phyloP scores from a whole-genome alignment of 2,329 filamentous ascomycete species.

The Botrytis aclada region DNA sequence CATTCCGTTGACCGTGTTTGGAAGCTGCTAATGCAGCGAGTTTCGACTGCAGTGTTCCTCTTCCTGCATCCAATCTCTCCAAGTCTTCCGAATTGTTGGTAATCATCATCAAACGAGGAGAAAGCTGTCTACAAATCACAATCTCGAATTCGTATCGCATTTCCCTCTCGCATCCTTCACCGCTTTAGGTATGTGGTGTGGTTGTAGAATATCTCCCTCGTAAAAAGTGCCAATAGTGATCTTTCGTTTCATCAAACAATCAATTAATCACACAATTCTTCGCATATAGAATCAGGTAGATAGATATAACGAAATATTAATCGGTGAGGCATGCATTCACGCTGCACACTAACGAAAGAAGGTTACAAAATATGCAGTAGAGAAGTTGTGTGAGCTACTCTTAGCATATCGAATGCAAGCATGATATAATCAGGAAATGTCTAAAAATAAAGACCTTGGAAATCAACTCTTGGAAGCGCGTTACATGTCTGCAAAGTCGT shows the following conservation, averaged over 20 bases:
- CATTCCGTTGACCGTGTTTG: neutral
- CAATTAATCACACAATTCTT: neutral
- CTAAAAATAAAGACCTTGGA: constrained; percentile 1
- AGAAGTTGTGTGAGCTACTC: neutral
- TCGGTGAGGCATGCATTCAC: neutral
- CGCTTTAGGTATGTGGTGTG: neutral
- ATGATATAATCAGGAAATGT: neutral
- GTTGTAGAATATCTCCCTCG: neutral
- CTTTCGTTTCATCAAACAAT: neutral
- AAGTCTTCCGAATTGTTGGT: constrained; percentile 10
- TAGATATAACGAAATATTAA: neutral
- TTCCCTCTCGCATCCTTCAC: constrained; percentile 7
- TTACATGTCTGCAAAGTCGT: neutral
- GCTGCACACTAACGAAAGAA: constrained; percentile 2
- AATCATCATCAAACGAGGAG: constrained; percentile 8
- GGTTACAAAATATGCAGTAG: neutral
- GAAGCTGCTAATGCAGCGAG: neutral
- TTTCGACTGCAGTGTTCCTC: neutral
- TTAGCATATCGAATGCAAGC: neutral
- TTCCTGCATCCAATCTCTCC: constrained; percentile 8
- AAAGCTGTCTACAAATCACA: neutral
- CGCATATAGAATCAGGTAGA: neutral
- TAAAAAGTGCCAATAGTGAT: constrained; percentile 1
- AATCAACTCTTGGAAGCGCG: neutral
- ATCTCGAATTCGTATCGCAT: neutral